Conservation (phyloP, 441 rosid genomes). For the Mallotus japonicus region DNA sequence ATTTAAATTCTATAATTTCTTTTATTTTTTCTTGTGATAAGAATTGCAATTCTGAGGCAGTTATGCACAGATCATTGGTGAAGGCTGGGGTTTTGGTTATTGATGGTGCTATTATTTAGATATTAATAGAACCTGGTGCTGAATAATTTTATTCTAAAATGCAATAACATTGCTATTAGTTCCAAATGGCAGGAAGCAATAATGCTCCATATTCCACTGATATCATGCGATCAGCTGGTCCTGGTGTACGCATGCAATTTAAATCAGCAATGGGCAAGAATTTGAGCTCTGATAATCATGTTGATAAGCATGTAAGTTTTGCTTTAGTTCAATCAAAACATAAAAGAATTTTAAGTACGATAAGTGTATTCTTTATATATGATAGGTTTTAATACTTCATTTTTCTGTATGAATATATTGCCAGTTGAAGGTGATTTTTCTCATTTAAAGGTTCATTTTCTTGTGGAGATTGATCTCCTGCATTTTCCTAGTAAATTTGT, state of each 20-base stretch:
- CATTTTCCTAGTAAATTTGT: background rate
- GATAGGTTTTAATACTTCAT: background rate
- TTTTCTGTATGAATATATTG: background rate
- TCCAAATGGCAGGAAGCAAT: constrained; percentile 51
- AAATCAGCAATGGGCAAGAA: constrained; percentile 58
- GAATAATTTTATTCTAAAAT: constrained; percentile 10
- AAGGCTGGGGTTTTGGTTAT: background rate
- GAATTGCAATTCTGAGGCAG: background rate
- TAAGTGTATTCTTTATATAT: background rate
- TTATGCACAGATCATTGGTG: background rate
- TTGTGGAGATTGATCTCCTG: background rate
- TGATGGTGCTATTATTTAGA: background rate
- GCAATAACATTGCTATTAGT: background rate
- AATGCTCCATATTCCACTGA: constrained; percentile 54
- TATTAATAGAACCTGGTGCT: background rate
- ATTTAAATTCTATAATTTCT: background rate
- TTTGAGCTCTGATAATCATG: constrained; percentile 43
- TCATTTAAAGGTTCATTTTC: background rate
- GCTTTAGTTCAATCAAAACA: constrained; percentile 1
- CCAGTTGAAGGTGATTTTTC: background rate
- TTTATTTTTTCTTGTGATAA: background rate
- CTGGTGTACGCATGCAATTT: constrained; percentile 60
- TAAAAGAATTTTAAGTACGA: background rate
- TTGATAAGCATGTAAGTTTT: constrained; percentile 68
- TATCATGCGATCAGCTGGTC: constrained; percentile 44